A percentile compares a stretch with the other conserved stretches of the same genome.
phyloP scores from a whole-genome alignment of 768 basidiomycete species.

The Phallus indusiatus region DNA sequence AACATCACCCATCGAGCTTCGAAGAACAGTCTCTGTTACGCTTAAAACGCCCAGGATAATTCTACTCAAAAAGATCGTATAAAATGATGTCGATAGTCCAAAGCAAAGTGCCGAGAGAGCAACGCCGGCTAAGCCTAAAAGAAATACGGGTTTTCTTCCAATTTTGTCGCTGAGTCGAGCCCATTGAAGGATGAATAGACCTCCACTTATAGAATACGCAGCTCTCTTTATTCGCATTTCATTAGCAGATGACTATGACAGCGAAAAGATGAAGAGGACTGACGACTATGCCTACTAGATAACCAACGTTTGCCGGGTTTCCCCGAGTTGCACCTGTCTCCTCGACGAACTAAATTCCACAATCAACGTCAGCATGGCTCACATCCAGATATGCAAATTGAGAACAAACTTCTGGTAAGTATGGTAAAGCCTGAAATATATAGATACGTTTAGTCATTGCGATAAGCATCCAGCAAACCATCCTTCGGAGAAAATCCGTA shows the following conservation, averaged over 20 bases:
- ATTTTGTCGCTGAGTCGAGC: conserved; percentile 27
- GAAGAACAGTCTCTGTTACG: conserved; percentile 11
- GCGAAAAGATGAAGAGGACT: neutral
- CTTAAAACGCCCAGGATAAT: conserved; percentile 14
- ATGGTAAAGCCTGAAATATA: neutral
- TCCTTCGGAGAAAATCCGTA: neutral
- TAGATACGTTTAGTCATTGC: conserved; percentile 1
- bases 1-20: conserved; percentile 8
- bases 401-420: neutral
- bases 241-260: neutral
- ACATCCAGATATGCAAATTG: neutral
- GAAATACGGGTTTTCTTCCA: conserved; percentile 15
- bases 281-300: conserved; percentile 17
- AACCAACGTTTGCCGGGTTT: conserved; percentile 17
- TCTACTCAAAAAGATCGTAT: conserved; percentile 5
- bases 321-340: conserved; percentile 15
- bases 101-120: conserved; percentile 12
- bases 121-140: conserved; percentile 12
- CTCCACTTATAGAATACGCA: conserved; percentile 18
- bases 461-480: neutral
- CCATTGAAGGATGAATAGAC: conserved; percentile 33
- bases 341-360: conserved; percentile 8
- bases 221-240: conserved; percentile 13
- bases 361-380: neutral
- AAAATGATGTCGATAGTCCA: conserved; percentile 13